Conservation (phyloP, 176 grass and related monocot species). For the Ampelocalamus luodianensis region DNA sequence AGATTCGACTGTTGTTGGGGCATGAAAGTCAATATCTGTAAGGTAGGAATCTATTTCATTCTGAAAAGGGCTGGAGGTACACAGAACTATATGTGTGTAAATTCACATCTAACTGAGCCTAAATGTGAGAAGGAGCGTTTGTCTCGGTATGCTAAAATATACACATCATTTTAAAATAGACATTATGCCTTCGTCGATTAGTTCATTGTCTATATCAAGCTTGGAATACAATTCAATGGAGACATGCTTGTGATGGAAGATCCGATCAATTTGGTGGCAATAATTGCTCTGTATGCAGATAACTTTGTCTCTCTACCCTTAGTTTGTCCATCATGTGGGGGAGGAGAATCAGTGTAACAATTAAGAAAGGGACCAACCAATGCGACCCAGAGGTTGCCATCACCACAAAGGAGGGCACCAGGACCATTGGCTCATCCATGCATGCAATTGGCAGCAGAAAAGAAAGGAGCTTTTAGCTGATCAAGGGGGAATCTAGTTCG, state of each 20-base stretch:
- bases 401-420: conserved; percentile 52
- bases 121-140: neutral
- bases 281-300: conserved; percentile 38
- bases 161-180: neutral
- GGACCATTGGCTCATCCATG: conserved; percentile 31
- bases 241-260: conserved; percentile 53
- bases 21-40: neutral
- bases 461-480: conserved; percentile 34
- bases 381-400: conserved; percentile 34
- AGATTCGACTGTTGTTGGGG: neutral
- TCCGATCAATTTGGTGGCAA: conserved; percentile 15
- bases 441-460: conserved; percentile 33
- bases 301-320: conserved; percentile 30
- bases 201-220: conserved; percentile 13
- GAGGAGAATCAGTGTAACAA: conserved; percentile 40
- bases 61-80: too few relatives aligned
- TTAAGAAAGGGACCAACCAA: conserved; percentile 40
- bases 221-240: conserved; percentile 25
- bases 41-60: neutral
- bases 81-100: neutral
- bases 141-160: neutral
- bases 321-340: conserved; percentile 12
- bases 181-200: neutral
- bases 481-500: conserved; percentile 47
- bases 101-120: neutral